These are phyloP conservation scores for Alternaria consortialis DNA, from an alignment of 2,329 filamentous ascomycete species.

Conservation along the genomic window DNA sequence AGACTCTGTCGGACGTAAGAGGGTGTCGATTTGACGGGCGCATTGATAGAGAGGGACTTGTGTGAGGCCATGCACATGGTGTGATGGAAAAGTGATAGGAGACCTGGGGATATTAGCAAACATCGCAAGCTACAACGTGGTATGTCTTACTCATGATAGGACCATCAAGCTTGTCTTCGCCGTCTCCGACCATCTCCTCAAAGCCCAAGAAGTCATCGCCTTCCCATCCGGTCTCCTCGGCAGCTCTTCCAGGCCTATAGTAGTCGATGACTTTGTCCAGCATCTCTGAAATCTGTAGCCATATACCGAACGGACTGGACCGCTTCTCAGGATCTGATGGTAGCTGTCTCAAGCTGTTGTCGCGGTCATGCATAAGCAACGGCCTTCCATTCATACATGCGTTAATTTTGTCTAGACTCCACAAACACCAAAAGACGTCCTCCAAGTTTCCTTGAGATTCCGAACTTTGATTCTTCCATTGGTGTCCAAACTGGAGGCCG, in stretches of 20 bases:
- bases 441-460: constrained; percentile 53
- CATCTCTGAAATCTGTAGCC: constrained; percentile 56
- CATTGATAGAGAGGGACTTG: constrained; percentile 57
- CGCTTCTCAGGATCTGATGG: constrained; percentile 55
- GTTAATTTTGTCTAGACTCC: constrained; percentile 60
- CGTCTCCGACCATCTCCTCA: constrained; percentile 55
- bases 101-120: constrained; percentile 45
- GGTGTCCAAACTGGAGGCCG: constrained; percentile 56
- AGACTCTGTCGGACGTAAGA: constrained; percentile 65
- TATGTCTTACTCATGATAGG: constrained; percentile 47
- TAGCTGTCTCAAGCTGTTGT: constrained; percentile 55
- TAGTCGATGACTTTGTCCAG: constrained; percentile 59
- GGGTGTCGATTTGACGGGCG: constrained; percentile 57
- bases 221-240: constrained; percentile 58
- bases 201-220: constrained; percentile 56
- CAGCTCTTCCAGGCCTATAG: constrained; percentile 55
- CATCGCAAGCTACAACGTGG: constrained; percentile 10
- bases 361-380: constrained; percentile 58
- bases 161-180: constrained; percentile 49
- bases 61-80: constrained; percentile 66
- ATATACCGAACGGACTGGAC: constrained; percentile 59
- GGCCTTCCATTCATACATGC: constrained; percentile 59
- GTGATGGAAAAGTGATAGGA: constrained; percentile 66
- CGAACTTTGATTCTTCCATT: constrained; percentile 51
- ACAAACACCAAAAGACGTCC: constrained; percentile 60